Conservation (phyloP, 1,284 basidiomycete species). For the Bondarzewia mesenterica region DNA sequence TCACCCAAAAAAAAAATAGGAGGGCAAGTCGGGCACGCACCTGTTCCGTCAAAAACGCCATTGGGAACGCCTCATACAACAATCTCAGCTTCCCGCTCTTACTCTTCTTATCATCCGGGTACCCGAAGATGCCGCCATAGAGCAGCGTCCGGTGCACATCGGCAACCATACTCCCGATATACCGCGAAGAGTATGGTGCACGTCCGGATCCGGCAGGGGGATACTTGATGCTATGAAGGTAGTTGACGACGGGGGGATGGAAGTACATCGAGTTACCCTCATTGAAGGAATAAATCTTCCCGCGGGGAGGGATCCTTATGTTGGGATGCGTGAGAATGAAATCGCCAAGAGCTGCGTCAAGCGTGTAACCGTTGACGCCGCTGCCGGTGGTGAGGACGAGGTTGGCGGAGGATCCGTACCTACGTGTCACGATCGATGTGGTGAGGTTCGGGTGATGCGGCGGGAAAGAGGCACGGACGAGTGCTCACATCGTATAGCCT, state of each 20-base stretch:
- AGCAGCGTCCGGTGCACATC: slow-evolving; percentile 95
- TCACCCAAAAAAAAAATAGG: neutral
- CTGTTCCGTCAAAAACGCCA: slow-evolving; percentile 95
- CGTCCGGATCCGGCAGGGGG: slow-evolving; percentile 69
- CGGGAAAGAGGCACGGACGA: slow-evolving; percentile 9
- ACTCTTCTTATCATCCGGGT: slow-evolving; percentile 97
- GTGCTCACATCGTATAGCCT: slow-evolving; percentile 84
- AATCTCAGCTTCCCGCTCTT: slow-evolving; percentile 93
- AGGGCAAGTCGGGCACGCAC: slow-evolving; percentile 35
- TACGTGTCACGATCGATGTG: slow-evolving; percentile 20
- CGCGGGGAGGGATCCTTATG: slow-evolving; percentile 88
- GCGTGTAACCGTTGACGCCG: slow-evolving; percentile 97
- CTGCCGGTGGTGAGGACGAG: slow-evolving; percentile 92
- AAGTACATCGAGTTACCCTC: slow-evolving; percentile 98
- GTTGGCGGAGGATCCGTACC: slow-evolving; percentile 99
- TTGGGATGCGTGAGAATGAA: slow-evolving; percentile 99
- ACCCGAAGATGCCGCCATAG: slow-evolving; percentile 98
- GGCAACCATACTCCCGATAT: slow-evolving; percentile 99
- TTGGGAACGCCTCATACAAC: slow-evolving; percentile 98
- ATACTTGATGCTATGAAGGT: slow-evolving; percentile 95
- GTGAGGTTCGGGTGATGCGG: neutral
- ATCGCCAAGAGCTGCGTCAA: slow-evolving; percentile 93
- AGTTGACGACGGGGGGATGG: slow-evolving; percentile 77
- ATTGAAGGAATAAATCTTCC: slow-evolving; percentile 99
- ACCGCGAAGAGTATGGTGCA: slow-evolving; percentile 84